These are phyloP conservation scores for Tricholomella constricta DNA, from an alignment of 768 basidiomycete species.

Conservation along the genomic window DNA sequence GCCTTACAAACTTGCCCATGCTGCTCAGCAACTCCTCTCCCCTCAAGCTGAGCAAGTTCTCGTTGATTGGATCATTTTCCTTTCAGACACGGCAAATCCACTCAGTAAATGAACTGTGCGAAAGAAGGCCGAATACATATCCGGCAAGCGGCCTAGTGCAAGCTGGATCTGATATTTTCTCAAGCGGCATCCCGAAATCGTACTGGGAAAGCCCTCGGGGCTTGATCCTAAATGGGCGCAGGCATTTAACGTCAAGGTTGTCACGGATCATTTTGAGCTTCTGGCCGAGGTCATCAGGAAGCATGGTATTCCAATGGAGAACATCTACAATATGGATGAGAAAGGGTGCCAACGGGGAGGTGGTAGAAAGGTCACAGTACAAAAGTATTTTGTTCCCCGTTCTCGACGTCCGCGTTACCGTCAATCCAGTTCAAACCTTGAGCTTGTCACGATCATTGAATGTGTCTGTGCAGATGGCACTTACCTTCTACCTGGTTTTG, in stretches of 20 bases:
- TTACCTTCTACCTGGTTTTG: conserved; percentile 31
- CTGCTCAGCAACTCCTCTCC: neutral
- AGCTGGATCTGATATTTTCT: neutral
- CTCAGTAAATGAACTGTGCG: neutral
- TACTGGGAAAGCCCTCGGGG: conserved; percentile 4
- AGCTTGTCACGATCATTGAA: conserved; percentile 45
- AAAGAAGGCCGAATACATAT: conserved; percentile 1
- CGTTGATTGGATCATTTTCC: conserved; percentile 10
- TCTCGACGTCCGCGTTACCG: conserved; percentile 18
- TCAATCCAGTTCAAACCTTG: conserved; percentile 33
- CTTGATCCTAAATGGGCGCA: conserved; percentile 35
- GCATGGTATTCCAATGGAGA: conserved; percentile 28
- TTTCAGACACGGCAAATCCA: neutral
- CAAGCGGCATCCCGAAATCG: neutral
- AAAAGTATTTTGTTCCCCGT: conserved; percentile 22
- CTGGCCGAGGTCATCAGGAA: conserved; percentile 19
- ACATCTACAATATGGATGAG: conserved; percentile 39
- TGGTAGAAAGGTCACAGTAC: conserved; percentile 20
- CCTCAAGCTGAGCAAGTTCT: neutral
- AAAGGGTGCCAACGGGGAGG: conserved; percentile 36
- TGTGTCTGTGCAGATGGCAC: conserved; percentile 39
- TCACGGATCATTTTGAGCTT: conserved; percentile 27
- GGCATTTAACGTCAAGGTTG: conserved; percentile 32
- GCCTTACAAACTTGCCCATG: neutral
- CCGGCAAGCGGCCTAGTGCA: neutral